Evolutionary conservation across 2,329 filamentous ascomycete species (phyloP).

Genomic region (Rhexocercosporidium sp.): DNA sequence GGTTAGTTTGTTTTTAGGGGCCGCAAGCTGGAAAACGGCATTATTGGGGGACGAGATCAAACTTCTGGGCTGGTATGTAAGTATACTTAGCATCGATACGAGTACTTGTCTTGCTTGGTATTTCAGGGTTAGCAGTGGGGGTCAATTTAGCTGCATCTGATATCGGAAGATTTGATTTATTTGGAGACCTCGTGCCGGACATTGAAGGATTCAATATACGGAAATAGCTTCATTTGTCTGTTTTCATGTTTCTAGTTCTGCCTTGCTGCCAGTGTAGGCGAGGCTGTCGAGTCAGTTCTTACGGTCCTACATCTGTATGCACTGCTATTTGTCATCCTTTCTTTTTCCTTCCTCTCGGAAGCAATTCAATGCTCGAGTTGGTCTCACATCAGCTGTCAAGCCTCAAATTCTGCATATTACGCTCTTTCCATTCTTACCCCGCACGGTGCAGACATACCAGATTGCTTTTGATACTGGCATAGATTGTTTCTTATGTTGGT

Average conservation of each 20-base stretch:
- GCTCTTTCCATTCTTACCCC: not conserved
- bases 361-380: not conserved
- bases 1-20: not conserved
- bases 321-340: not conserved
- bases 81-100: not conserved
- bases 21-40: not conserved
- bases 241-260: not conserved
- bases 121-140: too few species aligned
- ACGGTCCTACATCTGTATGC: not conserved
- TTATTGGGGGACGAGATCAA: not conserved
- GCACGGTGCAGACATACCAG: not conserved
- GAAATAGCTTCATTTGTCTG: not conserved
- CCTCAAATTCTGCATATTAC: not conserved
- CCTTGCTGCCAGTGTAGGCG: not conserved
- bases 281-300: not conserved
- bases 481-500: not conserved
- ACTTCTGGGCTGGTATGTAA: not conserved
- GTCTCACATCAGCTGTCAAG: slow-evolving; percentile 7
- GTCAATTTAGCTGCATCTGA: too few species aligned
- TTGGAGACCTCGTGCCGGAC: not conserved
- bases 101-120: too few species aligned
- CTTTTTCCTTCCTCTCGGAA: not conserved
- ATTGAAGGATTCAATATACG: not conserved
- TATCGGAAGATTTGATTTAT: too few species aligned
- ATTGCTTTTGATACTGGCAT: not conserved